Percentiles rank a stretch among this genome's conserved stretches.
Evolutionary conservation across 192 early-diverging fungal species (phyloP).

Genomic region (Coemansia sp.): DNA sequence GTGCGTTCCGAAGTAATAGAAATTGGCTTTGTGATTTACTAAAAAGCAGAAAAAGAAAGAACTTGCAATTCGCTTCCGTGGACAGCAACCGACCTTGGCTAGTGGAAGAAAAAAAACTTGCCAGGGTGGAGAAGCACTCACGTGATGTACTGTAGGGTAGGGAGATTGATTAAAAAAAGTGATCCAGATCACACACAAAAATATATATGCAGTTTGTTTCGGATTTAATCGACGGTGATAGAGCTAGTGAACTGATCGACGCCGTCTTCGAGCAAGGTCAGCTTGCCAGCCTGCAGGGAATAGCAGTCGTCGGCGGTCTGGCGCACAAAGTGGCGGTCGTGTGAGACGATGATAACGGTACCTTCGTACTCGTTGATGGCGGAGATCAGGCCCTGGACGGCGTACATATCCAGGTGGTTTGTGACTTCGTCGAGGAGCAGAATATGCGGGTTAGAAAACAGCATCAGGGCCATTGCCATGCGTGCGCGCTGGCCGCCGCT

Average conservation of each 20-base stretch:
- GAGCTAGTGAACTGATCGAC: slow-evolving; percentile 63
- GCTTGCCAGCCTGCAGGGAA: slow-evolving; percentile 54
- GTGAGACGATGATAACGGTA: slow-evolving; percentile 78
- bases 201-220: too few species aligned
- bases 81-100: neutral
- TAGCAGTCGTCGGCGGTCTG: slow-evolving; percentile 58
- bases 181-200: neutral
- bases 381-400: slow-evolving; percentile 72
- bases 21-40: slow-evolving; percentile 1
- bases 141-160: slow-evolving; percentile 21
- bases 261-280: slow-evolving; percentile 61
- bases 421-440: slow-evolving; percentile 81
- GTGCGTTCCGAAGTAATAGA: slow-evolving; percentile 21
- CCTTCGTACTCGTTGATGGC: slow-evolving; percentile 72
- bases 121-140: slow-evolving; percentile 2
- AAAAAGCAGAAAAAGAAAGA: slow-evolving; percentile 30
- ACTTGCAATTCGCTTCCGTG: slow-evolving; percentile 2
- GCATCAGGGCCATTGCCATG: slow-evolving; percentile 72
- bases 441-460: slow-evolving; percentile 65
- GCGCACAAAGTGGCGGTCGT: slow-evolving; percentile 86
- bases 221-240: neutral
- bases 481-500: slow-evolving; percentile 84
- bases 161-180: neutral
- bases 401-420: slow-evolving; percentile 88
- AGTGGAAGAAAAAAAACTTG: neutral